phyloP scores from a whole-genome alignment of 371 early-diverging fungal species.

The Lichtheimia hyalospora region DNA sequence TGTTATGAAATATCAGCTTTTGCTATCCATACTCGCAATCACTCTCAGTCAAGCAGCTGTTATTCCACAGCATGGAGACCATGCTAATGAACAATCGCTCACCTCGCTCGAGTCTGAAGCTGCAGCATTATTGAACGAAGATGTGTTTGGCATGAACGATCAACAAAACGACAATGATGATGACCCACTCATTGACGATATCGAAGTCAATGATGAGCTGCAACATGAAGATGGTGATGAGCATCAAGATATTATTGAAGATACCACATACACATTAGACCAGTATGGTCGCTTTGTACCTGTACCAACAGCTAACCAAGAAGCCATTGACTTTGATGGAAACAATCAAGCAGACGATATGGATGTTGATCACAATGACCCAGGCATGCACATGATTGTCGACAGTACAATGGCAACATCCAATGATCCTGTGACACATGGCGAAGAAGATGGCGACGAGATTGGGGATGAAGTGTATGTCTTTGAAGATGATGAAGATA shows the following conservation, averaged over 20 bases:
- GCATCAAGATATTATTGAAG: neutral
- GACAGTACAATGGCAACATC: neutral
- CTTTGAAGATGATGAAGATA: slow-evolving; percentile 2
- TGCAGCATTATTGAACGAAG: neutral
- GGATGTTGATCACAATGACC: neutral
- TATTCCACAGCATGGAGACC: neutral
- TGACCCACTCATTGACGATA: neutral
- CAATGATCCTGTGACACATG: neutral
- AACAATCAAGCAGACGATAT: neutral
- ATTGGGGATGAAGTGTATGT: neutral
- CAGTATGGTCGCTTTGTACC: neutral
- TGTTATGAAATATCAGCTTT: neutral
- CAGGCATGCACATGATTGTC: neutral
- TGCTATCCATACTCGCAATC: neutral
- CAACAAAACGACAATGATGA: neutral
- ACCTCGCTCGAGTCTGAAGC: neutral
- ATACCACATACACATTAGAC: too few relatives aligned
- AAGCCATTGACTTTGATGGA: neutral
- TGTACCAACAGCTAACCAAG: neutral
- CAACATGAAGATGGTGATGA: neutral
- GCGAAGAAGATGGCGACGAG: neutral
- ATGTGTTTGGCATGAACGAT: neutral
- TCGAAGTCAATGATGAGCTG: neutral
- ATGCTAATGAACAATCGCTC: neutral
- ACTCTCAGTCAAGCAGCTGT: neutral